A percentile compares a stretch with the other conserved stretches of the same genome.
Evolutionary conservation across 2,329 filamentous ascomycete species (phyloP).

Genomic region (Aspergillus melleus): DNA sequence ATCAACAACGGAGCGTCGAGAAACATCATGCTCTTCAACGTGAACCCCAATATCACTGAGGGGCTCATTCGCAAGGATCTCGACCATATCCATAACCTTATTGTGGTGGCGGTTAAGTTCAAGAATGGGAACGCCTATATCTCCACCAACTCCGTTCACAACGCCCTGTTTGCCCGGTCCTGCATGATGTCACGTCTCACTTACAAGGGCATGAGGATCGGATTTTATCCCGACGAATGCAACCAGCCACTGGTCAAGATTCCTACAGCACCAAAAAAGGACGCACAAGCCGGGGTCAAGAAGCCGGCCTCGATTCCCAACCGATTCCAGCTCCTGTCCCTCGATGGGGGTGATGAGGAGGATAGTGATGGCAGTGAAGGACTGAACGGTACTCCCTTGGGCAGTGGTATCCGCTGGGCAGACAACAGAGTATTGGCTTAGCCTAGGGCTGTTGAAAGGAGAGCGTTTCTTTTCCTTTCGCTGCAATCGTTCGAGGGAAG

Average conservation of each 20-base stretch:
- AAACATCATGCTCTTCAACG: conserved; percentile 68
- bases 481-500: neutral
- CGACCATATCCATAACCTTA: conserved; percentile 78
- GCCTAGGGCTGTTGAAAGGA: neutral
- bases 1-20: conserved; percentile 67
- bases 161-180: conserved; percentile 71
- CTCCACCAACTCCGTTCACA: conserved; percentile 74
- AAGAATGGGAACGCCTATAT: conserved; percentile 63
- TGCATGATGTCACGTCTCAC: conserved; percentile 70
- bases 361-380: conserved; percentile 25
- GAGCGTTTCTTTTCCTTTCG: neutral
- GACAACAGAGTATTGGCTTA: conserved; percentile 18
- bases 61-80: conserved; percentile 68
- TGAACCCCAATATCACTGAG: conserved; percentile 60
- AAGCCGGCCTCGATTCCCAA: conserved; percentile 48
- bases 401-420: conserved; percentile 14
- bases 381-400: conserved; percentile 15
- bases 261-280: conserved; percentile 31
- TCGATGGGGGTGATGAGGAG: conserved; percentile 48
- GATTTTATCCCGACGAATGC: conserved; percentile 74
- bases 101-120: conserved; percentile 67
- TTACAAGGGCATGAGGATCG: conserved; percentile 71
- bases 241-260: conserved; percentile 54
- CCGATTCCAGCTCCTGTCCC: conserved; percentile 61
- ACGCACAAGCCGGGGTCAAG: conserved; percentile 31